Evolutionary conservation across 2,329 filamentous ascomycete genomes (phyloP), one percentile per base, ranked within the genome.

Genomic region (Mycosphaerella sp.): DNA sequence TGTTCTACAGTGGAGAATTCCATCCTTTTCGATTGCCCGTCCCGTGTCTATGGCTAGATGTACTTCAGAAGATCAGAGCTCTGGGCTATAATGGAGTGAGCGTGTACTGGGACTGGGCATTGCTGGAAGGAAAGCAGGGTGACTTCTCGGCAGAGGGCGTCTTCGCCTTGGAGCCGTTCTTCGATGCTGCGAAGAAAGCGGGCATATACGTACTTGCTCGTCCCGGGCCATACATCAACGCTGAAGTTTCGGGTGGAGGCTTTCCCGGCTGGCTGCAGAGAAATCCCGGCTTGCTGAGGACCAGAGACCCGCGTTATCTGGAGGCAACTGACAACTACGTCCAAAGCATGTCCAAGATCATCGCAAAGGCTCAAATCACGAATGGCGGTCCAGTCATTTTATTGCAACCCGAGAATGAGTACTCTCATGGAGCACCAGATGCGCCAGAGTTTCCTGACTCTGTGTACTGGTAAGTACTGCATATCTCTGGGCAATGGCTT

Each of bases 41-140:
- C 1, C 77, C 81, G 2, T 73, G 75, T 45, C 73, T 86, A 4
- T 84, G 84, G 74, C 74, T 87, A 7, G 88, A 92, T 60, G 67
- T 92, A 1, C 85, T 95, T 62, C 84, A 93, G 64, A 95, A 95
- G 71, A 82, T 92, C 69, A 90, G 86, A 69, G 84, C 87, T 0
- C 72, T 90, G 1, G 89, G 89, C 0, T 91, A 89, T 72, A 92
- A 87, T 62, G 80, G 81, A 43, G 85, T 91, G 1, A 89, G 86
- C 0, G 89, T 91, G 68, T 92, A 92, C 64, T 76, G 84, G 6
- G 80, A 90, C 62, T 95, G 87, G 89, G 86, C 85, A 2, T 73
- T 92, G 2, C 69, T 89, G 0, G 88, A 93, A 67, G 87, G 86
- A 2, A 84, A 85, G 55, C 82, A 77, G 0, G 88, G 86, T 1